A percentile compares a stretch with the other conserved stretches of the same genome.
phyloP scores from a whole-genome alignment of 73 alveolate species.

The Effrenium voratum region DNA sequence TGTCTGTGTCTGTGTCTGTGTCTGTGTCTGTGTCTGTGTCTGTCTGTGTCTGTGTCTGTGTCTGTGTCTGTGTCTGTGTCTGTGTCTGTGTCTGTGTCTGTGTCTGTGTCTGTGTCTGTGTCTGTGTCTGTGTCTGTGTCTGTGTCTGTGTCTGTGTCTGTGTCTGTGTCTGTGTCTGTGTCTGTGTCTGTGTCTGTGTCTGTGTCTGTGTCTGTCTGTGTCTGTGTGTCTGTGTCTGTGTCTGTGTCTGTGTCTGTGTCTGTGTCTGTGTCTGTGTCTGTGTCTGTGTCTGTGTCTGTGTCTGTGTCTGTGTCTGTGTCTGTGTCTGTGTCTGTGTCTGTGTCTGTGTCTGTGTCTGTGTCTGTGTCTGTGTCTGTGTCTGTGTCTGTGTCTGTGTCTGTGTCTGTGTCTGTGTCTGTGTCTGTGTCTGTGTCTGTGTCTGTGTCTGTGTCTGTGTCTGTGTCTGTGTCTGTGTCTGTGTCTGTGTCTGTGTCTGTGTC shows the following conservation, averaged over 20 bases:
- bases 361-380: background rate
- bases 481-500: background rate
- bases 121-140: background rate
- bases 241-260: background rate
- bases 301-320: background rate
- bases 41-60: constrained; percentile 4
- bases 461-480: background rate
- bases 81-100: background rate
- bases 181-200: background rate
- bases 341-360: background rate
- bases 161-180: background rate
- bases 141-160: background rate
- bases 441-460: background rate
- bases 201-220: background rate
- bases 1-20: background rate
- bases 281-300: background rate
- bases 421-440: background rate
- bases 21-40: background rate
- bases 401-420: background rate
- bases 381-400: background rate
- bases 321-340: background rate
- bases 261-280: background rate
- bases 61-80: background rate
- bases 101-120: background rate
- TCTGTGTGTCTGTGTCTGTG: background rate